Evolutionary conservation across 2,329 filamentous ascomycete species (phyloP).

Genomic region (Bipolaris gigantea): DNA sequence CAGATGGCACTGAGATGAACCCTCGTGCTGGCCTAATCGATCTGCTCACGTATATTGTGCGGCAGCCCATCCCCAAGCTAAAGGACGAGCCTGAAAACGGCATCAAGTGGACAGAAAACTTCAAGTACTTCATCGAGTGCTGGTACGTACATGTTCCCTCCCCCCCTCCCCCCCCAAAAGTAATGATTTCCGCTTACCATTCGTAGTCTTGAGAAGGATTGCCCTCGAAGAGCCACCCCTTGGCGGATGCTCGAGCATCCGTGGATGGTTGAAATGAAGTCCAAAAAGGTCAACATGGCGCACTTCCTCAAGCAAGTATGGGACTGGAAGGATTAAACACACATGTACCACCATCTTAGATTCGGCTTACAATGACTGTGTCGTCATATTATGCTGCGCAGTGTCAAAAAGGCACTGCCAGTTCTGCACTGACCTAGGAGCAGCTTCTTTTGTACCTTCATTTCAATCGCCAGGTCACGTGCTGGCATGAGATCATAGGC

Average conservation of each 20-base stretch:
- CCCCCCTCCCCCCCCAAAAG: not conserved
- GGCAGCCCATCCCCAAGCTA: constrained; percentile 89
- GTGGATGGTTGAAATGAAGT: constrained; percentile 96
- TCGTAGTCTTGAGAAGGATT: constrained; percentile 87
- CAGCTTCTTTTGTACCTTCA: constrained; percentile 7
- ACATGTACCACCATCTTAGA: not conserved
- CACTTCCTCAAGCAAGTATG: constrained; percentile 93
- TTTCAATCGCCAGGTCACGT: constrained; percentile 30
- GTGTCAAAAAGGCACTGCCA: constrained; percentile 13
- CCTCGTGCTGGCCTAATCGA: constrained; percentile 92
- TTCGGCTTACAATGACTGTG: not conserved
- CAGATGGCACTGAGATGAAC: constrained; percentile 94
- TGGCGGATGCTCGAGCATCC: constrained; percentile 99
- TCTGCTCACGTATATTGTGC: constrained; percentile 93
- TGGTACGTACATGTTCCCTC: constrained; percentile 67
- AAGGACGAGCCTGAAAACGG: constrained; percentile 90
- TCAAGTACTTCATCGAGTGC: constrained; percentile 99
- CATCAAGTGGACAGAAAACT: constrained; percentile 94
- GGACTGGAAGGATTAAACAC: constrained; percentile 79
- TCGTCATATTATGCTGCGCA: not conserved
- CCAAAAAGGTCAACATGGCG: constrained; percentile 96
- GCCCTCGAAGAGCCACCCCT: constrained; percentile 80
- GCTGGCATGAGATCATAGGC: constrained; percentile 37
- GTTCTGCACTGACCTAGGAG: constrained; percentile 19
- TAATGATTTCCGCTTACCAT: constrained; percentile 26